Base-by-base conservation (phyloP, 2,329 filamentous ascomycete genomes). In the Colletotrichum neosansevieriae region DNA sequence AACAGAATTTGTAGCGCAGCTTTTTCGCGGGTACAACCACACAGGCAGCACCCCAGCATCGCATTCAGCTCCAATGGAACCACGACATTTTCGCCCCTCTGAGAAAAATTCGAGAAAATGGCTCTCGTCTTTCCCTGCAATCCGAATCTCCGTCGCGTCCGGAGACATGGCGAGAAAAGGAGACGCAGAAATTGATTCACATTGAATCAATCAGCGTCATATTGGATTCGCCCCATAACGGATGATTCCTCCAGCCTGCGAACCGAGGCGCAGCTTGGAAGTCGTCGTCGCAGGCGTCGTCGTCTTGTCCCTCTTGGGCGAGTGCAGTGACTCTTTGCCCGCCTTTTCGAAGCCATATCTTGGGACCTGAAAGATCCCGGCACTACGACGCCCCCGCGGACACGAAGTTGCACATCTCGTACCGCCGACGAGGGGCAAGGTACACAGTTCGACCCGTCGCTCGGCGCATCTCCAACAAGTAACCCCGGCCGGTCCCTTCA, bases 1-100 rank as follows among this genome's bases (percentile, higher is more conserved):
- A 24, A 38, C 11, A 47, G 32, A 32, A 38, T 51, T 36, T 32
- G 29, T 38, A 53, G 15, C 38, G 38, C 53, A 49, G 38, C 45
- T 58, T 53, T 53, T 44, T 62, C 59, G 59, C 53, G 36, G 64
- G 53, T 63, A 63, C 42, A 40, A 53, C 45, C 51, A 58, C 60
- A 15, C 17, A 24, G 24, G 15, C 32, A 50, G 29, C 45, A 60
- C 45, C 45, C 49, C 57, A 45, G 61, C 53, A 63, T 64, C 51
- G 36, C 56, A 54, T 15, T 61, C 38, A 47, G 63, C 38, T 62
- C 13, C 58, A 59, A 57, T 56, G 58, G 34, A 29, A 42, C 21
- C 24, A 47, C 38, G 15, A 10, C 51, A 13, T 15, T 40, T 54
- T 65, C 13, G 29, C 53, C 60, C 65, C 60, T 49, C 17, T 6